Conservation (phyloP, 169 alveolate genomes). For the Plasmodium coatneyi region DNA sequence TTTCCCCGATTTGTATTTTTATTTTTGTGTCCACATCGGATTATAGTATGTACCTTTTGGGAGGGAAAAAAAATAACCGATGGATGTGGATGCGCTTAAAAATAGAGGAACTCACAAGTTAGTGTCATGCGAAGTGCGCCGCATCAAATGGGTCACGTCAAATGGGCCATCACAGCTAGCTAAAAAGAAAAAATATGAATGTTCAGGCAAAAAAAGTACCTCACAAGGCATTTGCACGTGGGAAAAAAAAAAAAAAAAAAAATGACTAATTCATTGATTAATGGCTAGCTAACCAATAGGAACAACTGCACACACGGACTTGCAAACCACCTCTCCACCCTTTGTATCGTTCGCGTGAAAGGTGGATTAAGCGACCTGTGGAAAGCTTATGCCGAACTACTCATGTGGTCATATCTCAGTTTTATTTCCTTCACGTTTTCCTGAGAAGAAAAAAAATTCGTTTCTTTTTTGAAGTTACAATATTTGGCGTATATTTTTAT, state of each 20-base stretch:
- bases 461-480: conserved; percentile 1
- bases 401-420: conserved; percentile 35
- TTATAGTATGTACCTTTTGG: neutral
- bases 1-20: neutral
- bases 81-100: neutral
- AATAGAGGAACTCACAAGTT: too few relatives aligned
- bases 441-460: conserved; percentile 16
- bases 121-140: too few relatives aligned
- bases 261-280: neutral
- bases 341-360: neutral
- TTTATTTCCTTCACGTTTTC: conserved; percentile 36
- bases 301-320: neutral
- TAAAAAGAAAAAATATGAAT: neutral
- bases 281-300: neutral
- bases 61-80: neutral
- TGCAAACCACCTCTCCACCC: neutral
- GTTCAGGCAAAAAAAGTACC: too few relatives aligned
- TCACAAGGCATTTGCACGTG: neutral
- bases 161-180: neutral
- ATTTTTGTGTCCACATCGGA: neutral
- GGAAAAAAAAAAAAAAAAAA: neutral
- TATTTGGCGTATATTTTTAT: neutral
- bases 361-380: too few relatives aligned
- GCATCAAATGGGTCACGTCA: too few relatives aligned
- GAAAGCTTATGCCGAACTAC: neutral